Base-by-base conservation (phyloP, 305 asterid genomes). In the Fraxinus baroniana region DNA sequence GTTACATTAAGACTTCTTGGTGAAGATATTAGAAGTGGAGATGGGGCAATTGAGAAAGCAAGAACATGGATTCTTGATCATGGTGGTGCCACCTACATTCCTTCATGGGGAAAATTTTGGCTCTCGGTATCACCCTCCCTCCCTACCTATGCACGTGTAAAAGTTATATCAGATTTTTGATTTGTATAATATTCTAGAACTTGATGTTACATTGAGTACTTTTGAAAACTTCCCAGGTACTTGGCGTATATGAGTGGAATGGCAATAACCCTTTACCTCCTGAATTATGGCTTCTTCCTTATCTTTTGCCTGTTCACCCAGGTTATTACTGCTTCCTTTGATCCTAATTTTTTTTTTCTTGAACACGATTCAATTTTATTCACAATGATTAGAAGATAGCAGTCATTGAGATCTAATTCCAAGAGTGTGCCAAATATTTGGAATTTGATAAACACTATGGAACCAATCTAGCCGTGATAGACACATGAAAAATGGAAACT, bases 91-190 rank as follows among this genome's bases (percentile, higher is more conserved):
- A 90, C 91, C 36, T 79, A 49, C 76, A 85, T 86, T 46, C 95
- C 97, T 18, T 91, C 97, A 0, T 91, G 97, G 97, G 97, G 95
- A 71, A 93, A 91, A 32, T 80, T 85, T n/a, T 87, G 90, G 90
- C 90, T 91, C 80, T 86, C 92, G 77, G 89, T 89, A 82, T 68
- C 4, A 28, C 71, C 12, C 41, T 17, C 30, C 20, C 77, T 12
- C 18, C 18, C 37, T 12, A 26, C 74, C 70, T 28, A 62, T 6
- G 17, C 33, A 6, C 2, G 4, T 24, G 72, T 22, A 22, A 10
- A 62, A 22, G n/a, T 62, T 64, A 57, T 7, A 80, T 46, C 7
- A 20, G 9, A 28, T 2, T 33, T 22, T 80, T 36, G 13, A 28
- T 77, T 62, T 57, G 24, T n/a, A 5, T 17, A 55, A 55, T 55